Evolutionary conservation across 2,329 filamentous ascomycete genomes (phyloP), one percentile per base, ranked within the genome.

Genomic region (Penicillium sp.): DNA sequence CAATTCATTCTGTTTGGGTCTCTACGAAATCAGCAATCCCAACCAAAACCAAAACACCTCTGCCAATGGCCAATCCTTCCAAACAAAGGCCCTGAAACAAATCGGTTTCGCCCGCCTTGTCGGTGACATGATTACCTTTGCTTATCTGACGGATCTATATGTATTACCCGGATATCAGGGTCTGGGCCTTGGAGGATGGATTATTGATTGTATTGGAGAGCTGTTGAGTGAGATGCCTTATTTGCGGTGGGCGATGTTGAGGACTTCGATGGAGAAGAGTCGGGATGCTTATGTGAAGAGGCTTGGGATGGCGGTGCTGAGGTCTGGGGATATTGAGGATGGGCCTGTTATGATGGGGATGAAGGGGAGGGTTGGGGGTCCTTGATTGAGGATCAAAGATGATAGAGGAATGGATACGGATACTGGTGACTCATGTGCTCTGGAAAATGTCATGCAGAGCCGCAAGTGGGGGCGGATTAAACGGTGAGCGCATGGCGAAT

Each of bases 111-210:
- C 51, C 12, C 51, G 51, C 2, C 13, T 54, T 3, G 51, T 54
- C 22, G 51, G 51, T 24, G 51, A 54, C 22, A 54, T 42, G 51
- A 19, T 42, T 10, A 54, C 51, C 7, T 54, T 54, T 19, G 51
- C 35, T 19, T 54, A 54, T 19, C 19, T 42, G 9, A 54, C 51
- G 12, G 51, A 54, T 54, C 37, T 54, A 4, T 54, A 54, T 10
- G 51, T 54, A 2, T 33, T 47, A 40, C 33, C 33, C 2, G 51
- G 83, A 37, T 84, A 86, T 68, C 87, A 88, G 70, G 82, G 84
- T 5, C 79, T 81, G 8, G 88, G 89, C 0, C 78, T 91, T 0
- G 89, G 86, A 3, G 83, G 79, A 42, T 91, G 88, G 87, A 75
- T 91, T 71, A 84, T 90, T 74, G 74, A 79, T 6, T 87, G 84